Evolutionary conservation across 2,329 filamentous ascomycete species (phyloP).

Genomic region (Xylaria sp.): DNA sequence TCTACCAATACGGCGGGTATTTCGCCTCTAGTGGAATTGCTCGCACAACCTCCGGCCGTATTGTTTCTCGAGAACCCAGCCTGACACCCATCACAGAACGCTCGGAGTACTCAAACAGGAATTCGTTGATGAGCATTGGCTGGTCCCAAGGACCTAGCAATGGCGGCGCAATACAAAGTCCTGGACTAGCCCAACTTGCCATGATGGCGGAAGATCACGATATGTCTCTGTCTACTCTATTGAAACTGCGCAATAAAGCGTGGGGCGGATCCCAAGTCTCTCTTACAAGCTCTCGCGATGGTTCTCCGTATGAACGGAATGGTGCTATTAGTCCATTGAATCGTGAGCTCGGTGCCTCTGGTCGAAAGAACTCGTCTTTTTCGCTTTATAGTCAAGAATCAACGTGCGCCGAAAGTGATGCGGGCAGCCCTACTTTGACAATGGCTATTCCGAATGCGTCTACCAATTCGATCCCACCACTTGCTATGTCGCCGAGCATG

Average conservation of each 20-base stretch:
- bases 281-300: slow-evolving; percentile 65
- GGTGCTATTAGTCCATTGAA: slow-evolving; percentile 57
- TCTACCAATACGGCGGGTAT: slow-evolving; percentile 80
- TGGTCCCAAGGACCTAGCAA: slow-evolving; percentile 64
- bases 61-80: slow-evolving; percentile 85
- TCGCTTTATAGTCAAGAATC: slow-evolving; percentile 61
- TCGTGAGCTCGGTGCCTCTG: slow-evolving; percentile 51
- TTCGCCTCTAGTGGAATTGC: slow-evolving; percentile 81
- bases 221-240: slow-evolving; percentile 77
- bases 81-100: slow-evolving; percentile 96
- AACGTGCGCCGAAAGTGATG: slow-evolving; percentile 55
- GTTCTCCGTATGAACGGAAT: slow-evolving; percentile 54
- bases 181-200: slow-evolving; percentile 81
- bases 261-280: slow-evolving; percentile 86
- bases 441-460: slow-evolving; percentile 51
- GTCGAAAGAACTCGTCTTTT: slow-evolving; percentile 61
- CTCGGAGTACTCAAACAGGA: slow-evolving; percentile 94
- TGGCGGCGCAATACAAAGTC: slow-evolving; percentile 66
- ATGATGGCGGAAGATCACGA: slow-evolving; percentile 73
- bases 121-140: slow-evolving; percentile 82
- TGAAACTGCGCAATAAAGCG: slow-evolving; percentile 77
- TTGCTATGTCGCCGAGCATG: slow-evolving; percentile 42
- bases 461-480: slow-evolving; percentile 41
- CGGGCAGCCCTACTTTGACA: slow-evolving; percentile 63
- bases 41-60: slow-evolving; percentile 77